Conservation (phyloP, 768 basidiomycete species). For the Cystofilobasidium bisporidii region DNA sequence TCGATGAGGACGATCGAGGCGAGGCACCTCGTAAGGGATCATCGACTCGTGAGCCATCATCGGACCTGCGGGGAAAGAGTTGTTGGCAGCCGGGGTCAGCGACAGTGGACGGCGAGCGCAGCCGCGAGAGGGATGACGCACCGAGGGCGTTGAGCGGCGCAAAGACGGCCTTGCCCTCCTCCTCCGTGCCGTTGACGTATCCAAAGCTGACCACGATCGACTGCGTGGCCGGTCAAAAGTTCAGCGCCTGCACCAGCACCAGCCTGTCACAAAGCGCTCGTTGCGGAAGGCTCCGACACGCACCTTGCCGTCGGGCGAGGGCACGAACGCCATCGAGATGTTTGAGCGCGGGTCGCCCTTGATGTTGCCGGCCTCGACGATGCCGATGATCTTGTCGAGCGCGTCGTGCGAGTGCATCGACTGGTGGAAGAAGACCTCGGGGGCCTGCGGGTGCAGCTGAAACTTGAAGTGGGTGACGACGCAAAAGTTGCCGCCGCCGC, state of each 20-base stretch:
- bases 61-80: background rate
- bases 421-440: conserved; percentile 20
- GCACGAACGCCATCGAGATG: conserved; percentile 12
- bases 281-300: too few relatives aligned
- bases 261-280: too few relatives aligned
- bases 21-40: background rate
- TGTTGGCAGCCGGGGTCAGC: background rate
- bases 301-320: background rate
- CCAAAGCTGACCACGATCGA: conserved; percentile 7
- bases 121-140: background rate
- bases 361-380: conserved; percentile 4
- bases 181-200: conserved; percentile 19
- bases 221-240: background rate
- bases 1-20: too few relatives aligned
- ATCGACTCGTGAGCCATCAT: background rate
- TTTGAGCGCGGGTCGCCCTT: background rate
- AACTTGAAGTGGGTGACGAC: conserved; percentile 26
- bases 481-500: conserved; percentile 24
- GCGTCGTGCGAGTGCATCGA: background rate
- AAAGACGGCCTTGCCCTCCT: conserved; percentile 8
- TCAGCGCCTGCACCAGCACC: too few relatives aligned
- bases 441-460: conserved; percentile 23
- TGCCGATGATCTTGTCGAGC: background rate
- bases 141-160: conserved; percentile 7
- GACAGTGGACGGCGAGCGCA: background rate